Evolutionary conservation across 768 basidiomycete genomes (phyloP), one percentile per base, ranked within the genome.

Genomic region (Kwoniella mangroviensis): DNA sequence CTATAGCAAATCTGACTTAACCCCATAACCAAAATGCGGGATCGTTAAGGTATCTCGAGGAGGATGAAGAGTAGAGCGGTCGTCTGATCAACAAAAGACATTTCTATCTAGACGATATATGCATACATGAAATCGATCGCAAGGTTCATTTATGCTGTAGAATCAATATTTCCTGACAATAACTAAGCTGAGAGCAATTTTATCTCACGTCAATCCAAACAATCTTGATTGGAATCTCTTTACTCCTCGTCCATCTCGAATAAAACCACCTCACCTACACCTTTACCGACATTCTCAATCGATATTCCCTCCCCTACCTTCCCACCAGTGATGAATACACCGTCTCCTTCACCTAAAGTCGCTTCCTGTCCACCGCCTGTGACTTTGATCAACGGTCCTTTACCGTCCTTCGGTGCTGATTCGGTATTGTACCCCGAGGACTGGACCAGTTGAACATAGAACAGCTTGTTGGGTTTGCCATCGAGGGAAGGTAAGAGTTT

Each of bases 391-490:
- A 82, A 84, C 0, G 88, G 89, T 0, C 92, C 93, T 1, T 60
- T 75, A 4, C 66, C 66, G 15, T 75, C 67, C 22, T 73, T 77
- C 13, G 62, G 28, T 0, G 89, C 86, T 40, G 83, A 77, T 0
- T 86, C 85, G 0, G 87, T 77, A 71, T 92, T 91, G 82, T 92
- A 96, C 2, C 93, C 94, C 28, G 89, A 89, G 5, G 87, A 91
- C 85, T 96, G 94, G 60, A 94, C 86, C 57, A 94, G 87, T 73
- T 98, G 96, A 22, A 96, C 83, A 79, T 95, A 96, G 2, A 88
- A 90, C 77, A 92, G 91, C 66, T 86, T 86, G 72, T 76, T 45
- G 65, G 69, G 7, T 67, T 63, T 13, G 63, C 45, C 0, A 74
- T 61, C 43, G 9, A 52, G 42, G 24, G 70, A 51, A 15, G 76